Evolutionary conservation across 805 yeast species (phyloP).

Genomic region (Pichia ethanolica): DNA sequence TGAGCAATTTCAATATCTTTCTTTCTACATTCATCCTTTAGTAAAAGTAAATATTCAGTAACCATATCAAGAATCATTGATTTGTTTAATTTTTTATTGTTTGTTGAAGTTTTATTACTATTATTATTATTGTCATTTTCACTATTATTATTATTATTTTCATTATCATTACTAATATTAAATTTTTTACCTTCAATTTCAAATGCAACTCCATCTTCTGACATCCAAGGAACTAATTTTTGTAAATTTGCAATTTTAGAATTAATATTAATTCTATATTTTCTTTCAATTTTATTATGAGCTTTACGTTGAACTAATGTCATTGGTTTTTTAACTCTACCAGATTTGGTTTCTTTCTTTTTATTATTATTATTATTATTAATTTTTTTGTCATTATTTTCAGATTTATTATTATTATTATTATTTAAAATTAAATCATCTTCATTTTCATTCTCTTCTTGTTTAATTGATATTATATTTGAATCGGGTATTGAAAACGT

Average conservation of each 20-base stretch:
- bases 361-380: not conserved
- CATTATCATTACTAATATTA: not conserved
- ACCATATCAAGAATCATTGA: slow-evolving; percentile 65
- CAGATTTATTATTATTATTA: too few relatives aligned
- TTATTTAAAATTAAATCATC: not conserved
- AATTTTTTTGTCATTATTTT: not conserved
- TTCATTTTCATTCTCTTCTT: not conserved
- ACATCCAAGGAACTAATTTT: slow-evolving; percentile 61
- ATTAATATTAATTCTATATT: slow-evolving; percentile 64
- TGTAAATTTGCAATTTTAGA: slow-evolving; percentile 64
- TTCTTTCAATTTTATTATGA: slow-evolving; percentile 65
- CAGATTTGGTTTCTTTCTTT: not conserved
- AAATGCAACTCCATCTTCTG: slow-evolving; percentile 55
- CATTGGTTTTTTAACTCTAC: slow-evolving; percentile 24
- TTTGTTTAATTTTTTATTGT: slow-evolving; percentile 46
- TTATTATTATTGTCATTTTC: not conserved
- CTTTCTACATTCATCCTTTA: slow-evolving; percentile 43
- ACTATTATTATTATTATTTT: not conserved
- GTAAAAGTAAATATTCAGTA: slow-evolving; percentile 46
- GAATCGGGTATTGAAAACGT: too few relatives aligned
- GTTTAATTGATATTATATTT: too few relatives aligned
- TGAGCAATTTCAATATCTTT: slow-evolving; percentile 8
- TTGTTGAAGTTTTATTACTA: not conserved
- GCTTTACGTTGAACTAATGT: slow-evolving; percentile 50
- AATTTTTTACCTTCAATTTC: slow-evolving; percentile 36